These are phyloP conservation scores for Elasticomyces elasticus DNA, from an alignment of 495 filamentous ascomycete species.

Conservation along the genomic window DNA sequence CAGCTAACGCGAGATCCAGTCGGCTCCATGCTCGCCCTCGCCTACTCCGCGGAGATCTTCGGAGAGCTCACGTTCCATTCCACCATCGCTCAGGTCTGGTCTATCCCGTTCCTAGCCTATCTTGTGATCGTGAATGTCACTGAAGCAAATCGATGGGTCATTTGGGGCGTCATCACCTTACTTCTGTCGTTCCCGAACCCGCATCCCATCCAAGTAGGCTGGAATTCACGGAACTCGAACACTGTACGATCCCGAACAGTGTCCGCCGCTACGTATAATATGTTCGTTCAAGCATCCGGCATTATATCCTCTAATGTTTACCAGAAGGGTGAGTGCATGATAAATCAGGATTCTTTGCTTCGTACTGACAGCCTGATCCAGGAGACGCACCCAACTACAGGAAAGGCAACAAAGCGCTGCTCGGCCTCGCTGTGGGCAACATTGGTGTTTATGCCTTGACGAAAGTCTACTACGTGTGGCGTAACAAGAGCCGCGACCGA, in stretches of 20 bases:
- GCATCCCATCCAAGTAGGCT: constrained; percentile 36
- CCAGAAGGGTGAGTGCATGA: constrained; percentile 30
- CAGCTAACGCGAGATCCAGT: too few species aligned
- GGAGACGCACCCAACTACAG: constrained; percentile 38
- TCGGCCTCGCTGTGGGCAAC: constrained; percentile 29
- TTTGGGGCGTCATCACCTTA: too few species aligned
- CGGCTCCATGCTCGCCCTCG: too few species aligned
- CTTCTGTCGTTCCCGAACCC: too few species aligned
- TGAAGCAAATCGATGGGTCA: too few species aligned
- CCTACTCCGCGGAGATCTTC: too few species aligned
- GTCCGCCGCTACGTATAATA: constrained; percentile 39
- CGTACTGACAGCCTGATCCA: too few species aligned
- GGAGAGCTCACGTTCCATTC: too few species aligned
- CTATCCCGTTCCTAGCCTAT: too few species aligned
- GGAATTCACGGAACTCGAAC: constrained; percentile 37
- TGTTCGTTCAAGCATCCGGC: constrained; percentile 34
- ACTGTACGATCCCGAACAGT: constrained; percentile 36
- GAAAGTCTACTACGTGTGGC: constrained; percentile 11
- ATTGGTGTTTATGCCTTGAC: constrained; percentile 28
- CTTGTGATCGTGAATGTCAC: too few species aligned
- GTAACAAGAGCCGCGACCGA: neutral
- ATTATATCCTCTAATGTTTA: constrained; percentile 34
- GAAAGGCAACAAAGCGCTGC: constrained; percentile 33
- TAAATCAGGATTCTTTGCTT: too few species aligned
- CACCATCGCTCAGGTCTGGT: too few species aligned